These are phyloP conservation scores for Talaromyces atroroseus DNA, from an alignment of 2,329 filamentous ascomycete genomes.

Conservation along the genomic window DNA sequence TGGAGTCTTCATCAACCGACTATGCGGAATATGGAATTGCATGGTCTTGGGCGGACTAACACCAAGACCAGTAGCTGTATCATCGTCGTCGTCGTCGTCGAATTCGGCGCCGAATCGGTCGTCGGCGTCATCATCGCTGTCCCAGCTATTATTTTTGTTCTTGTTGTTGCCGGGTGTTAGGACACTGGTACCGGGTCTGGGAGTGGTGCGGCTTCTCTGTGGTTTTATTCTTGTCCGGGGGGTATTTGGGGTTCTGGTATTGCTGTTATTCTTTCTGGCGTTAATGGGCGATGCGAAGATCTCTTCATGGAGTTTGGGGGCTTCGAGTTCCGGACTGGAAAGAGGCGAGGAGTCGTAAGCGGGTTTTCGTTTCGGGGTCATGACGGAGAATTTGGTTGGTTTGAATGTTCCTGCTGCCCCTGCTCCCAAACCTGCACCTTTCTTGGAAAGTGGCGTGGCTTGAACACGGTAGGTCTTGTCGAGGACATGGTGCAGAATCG, in stretches of 20 bases:
- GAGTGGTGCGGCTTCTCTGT: constrained; percentile 63
- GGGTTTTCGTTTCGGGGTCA: constrained; percentile 22
- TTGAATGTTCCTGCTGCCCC: not conserved
- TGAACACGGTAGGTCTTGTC: constrained; percentile 95
- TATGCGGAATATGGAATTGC: constrained; percentile 49
- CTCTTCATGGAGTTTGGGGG: constrained; percentile 77
- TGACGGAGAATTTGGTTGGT: constrained; percentile 27
- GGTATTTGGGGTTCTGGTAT: not conserved
- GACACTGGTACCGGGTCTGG: constrained; percentile 77
- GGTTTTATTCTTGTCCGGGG: constrained; percentile 50
- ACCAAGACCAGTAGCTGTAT: constrained; percentile 54
- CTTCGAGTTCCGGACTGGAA: constrained; percentile 71
- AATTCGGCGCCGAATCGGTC: constrained; percentile 15
- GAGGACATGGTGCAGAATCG: constrained; percentile 81
- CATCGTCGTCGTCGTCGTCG: constrained; percentile 47
- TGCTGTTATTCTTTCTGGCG: constrained; percentile 16
- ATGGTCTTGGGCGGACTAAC: constrained; percentile 81
- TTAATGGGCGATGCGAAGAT: constrained; percentile 74
- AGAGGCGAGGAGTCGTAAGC: constrained; percentile 48
- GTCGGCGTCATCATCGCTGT: constrained; percentile 60
- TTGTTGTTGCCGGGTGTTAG: constrained; percentile 59
- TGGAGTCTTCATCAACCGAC: constrained; percentile 45
- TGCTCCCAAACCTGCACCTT: constrained; percentile 18
- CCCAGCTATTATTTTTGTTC: constrained; percentile 49
- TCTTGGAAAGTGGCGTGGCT: constrained; percentile 72